Base-by-base conservation (phyloP, 352 stramenopile genomes). In the Globisporangium polare region DNA sequence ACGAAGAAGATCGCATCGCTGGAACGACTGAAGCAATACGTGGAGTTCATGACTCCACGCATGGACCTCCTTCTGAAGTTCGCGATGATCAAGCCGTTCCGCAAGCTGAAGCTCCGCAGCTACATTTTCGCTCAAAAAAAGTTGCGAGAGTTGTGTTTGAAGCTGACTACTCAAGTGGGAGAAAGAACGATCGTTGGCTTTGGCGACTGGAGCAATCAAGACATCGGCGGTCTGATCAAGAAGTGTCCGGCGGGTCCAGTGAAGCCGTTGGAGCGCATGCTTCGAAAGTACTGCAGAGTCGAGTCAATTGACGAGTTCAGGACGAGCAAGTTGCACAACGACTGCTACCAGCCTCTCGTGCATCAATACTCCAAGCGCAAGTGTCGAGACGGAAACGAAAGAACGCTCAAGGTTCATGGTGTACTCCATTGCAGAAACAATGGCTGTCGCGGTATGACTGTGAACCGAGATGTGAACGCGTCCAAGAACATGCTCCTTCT, bases 1-100 rank as follows among this genome's bases (percentile, higher is more conserved):
- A 68, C 56, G 0, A 68, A 68, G 35, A 72, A 72, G 53, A 72
- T n/a, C 43, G 0, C 57, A 47, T n/a, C n/a, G 27, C 50, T 65
- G 0, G 50, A 58, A 1, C 7, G 5, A 52, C 45, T 68, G 12
- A 18, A 72, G 29, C 13, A 33, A 8, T 65, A 63, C 6, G 1
- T 17, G 1, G 2, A 3, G 17, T 68, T 65, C 24, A 62, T 68
- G 60, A 65, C n/a, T 0, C 20, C 33, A 0, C 56, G 52, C 20
- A 51, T 4, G 2, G 4, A 33, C 2, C 29, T 33, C 1, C 29
- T 33, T 33, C 2, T 33, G 29, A 4, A 33, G 4, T 72, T 72
- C 35, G 20, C 29, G 0, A 60, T 57, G 46, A 1, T 45, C 7
- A 69, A 72, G 56, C 51, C 56, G n/a, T 63, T 72, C 15, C 51